Base-by-base conservation (phyloP, 2,329 filamentous ascomycete genomes). In the Plectosphaerella plurivora region DNA sequence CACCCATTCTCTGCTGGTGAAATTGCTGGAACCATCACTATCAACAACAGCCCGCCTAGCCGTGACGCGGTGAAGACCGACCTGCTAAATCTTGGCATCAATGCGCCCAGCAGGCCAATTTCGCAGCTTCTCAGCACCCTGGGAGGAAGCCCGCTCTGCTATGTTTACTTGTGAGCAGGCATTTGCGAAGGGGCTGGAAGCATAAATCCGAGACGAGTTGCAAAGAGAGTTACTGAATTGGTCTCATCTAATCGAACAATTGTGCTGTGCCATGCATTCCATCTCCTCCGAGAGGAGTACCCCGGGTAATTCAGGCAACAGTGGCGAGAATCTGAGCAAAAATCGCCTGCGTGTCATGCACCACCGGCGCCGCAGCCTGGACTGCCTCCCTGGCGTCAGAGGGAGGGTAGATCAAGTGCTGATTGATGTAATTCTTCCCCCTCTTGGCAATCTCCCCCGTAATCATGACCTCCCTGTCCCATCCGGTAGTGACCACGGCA, bases 341-440 rank as follows among this genome's bases (percentile, higher is more conserved):
- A 3, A 33, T 12, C 28, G 8, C 28, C 28, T 33, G 8, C 8
- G 28, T 33, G 11, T 33, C 28, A 33, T 33, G 28, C 28, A 12
- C 8, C 28, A 12, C 28, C 28, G 28, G 28, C 8, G 8, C 28
- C 28, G 28, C 28, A 9, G 28, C 28, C 11, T 33, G 28, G 2
- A 33, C 11, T 33, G 28, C 28, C 28, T 33, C 28, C 28, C 28
- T 33, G 8, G 28, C 28, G 9, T 33, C 28, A 9, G 28, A 33
- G 7, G 68, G 67, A 4, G 65, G 65, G 47, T 71, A 72, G 6
- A 72, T 71, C 47, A 68, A 18, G 5, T 49, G 59, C 22, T 56
- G 52, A 20, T 73, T 73, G 36, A 72, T 66, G 20, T 58, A 63
- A 2, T 42, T 49, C 41, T 73, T 73, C 1, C 65, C 55, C 15